phyloP scores from a whole-genome alignment of 768 basidiomycete genomes.

The Hygrocybe punicea region DNA sequence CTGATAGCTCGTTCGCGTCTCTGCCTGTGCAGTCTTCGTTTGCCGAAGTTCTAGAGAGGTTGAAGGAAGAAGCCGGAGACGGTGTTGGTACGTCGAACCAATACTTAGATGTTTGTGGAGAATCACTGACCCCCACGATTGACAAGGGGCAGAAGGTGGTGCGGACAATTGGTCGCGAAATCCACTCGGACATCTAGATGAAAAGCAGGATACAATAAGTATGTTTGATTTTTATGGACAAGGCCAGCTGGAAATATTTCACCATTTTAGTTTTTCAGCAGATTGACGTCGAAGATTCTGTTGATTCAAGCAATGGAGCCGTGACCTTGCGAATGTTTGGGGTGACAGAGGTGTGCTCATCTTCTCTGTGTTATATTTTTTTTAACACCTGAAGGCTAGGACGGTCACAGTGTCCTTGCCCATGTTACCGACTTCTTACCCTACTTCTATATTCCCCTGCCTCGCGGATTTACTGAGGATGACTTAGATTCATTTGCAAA shows the following conservation, averaged over 20 bases:
- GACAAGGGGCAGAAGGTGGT: slow-evolving; percentile 69
- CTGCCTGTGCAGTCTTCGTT: slow-evolving; percentile 52
- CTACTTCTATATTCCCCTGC: slow-evolving; percentile 89
- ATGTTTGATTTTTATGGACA: slow-evolving; percentile 17
- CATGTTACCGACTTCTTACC: slow-evolving; percentile 81
- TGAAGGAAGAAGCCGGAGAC: slow-evolving; percentile 51
- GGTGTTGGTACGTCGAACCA: slow-evolving; percentile 39
- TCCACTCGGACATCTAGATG: slow-evolving; percentile 49
- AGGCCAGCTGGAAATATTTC: neutral
- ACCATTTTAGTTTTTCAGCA: slow-evolving; percentile 80
- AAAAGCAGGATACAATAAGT: slow-evolving; percentile 68
- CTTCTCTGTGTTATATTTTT: neutral
- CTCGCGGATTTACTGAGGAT: slow-evolving; percentile 70
- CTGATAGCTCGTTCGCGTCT: slow-evolving; percentile 39
- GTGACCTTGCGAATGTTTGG: slow-evolving; percentile 75
- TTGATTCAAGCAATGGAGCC: slow-evolving; percentile 42
- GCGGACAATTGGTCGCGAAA: slow-evolving; percentile 74
- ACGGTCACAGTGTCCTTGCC: slow-evolving; percentile 85
- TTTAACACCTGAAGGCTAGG: slow-evolving; percentile 38
- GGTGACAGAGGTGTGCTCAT: slow-evolving; percentile 68
- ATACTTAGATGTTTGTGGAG: neutral
- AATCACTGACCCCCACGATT: neutral
- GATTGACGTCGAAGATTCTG: slow-evolving; percentile 79
- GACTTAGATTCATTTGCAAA: slow-evolving; percentile 65
- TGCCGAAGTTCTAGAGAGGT: slow-evolving; percentile 57